Evolutionary conservation across 2,329 filamentous ascomycete genomes (phyloP).

Genomic region (Diaporthe sp.): DNA sequence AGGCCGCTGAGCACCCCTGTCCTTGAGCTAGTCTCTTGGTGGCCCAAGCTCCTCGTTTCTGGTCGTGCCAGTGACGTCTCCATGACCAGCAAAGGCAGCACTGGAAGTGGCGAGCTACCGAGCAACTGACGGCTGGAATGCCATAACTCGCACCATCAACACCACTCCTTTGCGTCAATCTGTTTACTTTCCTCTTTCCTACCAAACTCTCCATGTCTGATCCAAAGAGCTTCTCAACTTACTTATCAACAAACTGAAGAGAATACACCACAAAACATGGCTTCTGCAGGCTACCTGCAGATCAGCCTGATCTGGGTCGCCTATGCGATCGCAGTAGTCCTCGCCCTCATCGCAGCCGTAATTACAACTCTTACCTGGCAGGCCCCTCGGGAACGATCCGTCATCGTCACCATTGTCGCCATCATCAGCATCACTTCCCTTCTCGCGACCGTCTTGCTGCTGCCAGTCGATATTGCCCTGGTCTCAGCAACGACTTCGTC

Average conservation of each 20-base stretch:
- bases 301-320: conserved; percentile 94
- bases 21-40: conserved; percentile 10
- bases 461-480: conserved; percentile 95
- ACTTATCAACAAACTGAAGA: background rate
- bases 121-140: conserved; percentile 20
- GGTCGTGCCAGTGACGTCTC: conserved; percentile 23
- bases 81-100: background rate
- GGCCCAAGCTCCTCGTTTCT: conserved; percentile 36
- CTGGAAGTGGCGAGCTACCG: conserved; percentile 1
- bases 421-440: conserved; percentile 88
- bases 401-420: conserved; percentile 83
- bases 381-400: conserved; percentile 85
- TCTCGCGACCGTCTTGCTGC: conserved; percentile 89
- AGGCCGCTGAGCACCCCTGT: background rate
- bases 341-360: conserved; percentile 81
- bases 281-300: conserved; percentile 73
- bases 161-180: background rate
- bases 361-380: conserved; percentile 95
- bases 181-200: background rate
- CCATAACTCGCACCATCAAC: background rate
- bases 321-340: conserved; percentile 83
- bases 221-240: background rate
- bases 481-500: conserved; percentile 87
- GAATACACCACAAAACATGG: conserved; percentile 27
- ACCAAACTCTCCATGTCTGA: background rate